A percentile compares a stretch with the other conserved stretches of the same genome.
These are phyloP conservation scores for Trebouxia sp. DNA, from an alignment of 139 green algal species.

Conservation along the genomic window DNA sequence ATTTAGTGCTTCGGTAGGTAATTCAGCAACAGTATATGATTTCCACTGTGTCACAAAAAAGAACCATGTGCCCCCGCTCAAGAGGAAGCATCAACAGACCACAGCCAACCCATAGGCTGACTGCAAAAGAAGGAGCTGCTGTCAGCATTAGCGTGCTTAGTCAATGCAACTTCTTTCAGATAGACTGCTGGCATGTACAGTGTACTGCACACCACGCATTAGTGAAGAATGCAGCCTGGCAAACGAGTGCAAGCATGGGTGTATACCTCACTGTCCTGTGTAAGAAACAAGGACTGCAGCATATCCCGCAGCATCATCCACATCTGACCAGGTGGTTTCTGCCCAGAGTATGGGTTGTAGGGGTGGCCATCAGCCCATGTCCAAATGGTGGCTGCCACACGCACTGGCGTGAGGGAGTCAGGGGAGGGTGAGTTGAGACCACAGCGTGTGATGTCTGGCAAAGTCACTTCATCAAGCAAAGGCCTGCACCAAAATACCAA, in stretches of 20 bases:
- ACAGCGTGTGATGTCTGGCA: constrained; percentile 50
- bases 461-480: constrained; percentile 36
- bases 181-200: not conserved
- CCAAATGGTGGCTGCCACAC: constrained; percentile 59
- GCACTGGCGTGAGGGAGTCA: constrained; percentile 60
- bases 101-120: too few species aligned
- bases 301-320: not conserved
- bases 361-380: constrained; percentile 63
- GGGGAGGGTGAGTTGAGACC: constrained; percentile 67
- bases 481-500: constrained; percentile 20
- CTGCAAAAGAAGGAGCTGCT: too few species aligned
- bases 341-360: constrained; percentile 1
- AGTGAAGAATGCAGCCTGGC: not conserved
- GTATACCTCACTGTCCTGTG: not conserved
- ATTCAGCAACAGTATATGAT: too few species aligned
- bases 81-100: too few species aligned
- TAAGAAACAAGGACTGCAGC: not conserved
- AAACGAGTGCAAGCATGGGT: too few species aligned
- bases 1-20: too few species aligned
- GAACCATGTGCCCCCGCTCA: too few species aligned
- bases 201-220: not conserved
- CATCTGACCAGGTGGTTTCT: not conserved
- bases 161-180: not conserved
- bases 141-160: not conserved
- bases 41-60: too few species aligned